Percentiles rank a stretch among this genome's conserved stretches.
Evolutionary conservation across 2,329 filamentous ascomycete species (phyloP).

Genomic region (Cladosporium austrohemisphaericum): DNA sequence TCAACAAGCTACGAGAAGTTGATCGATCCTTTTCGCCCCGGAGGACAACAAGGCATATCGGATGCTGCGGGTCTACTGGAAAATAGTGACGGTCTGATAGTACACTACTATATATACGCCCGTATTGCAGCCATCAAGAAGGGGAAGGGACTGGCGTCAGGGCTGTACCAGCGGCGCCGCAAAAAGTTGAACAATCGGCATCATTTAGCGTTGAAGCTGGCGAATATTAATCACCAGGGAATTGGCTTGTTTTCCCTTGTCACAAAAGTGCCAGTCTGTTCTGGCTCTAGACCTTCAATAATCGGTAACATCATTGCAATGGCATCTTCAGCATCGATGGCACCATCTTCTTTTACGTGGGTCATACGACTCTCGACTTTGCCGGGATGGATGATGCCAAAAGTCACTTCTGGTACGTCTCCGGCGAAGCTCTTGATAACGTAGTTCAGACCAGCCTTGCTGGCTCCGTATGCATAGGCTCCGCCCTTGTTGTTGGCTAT

Average conservation of each 20-base stretch:
- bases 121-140: no score
- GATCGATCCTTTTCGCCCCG: no score
- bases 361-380: slow-evolving; percentile 15
- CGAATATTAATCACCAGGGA: no score
- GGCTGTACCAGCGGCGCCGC: no score
- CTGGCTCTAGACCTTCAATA: slow-evolving; percentile 3
- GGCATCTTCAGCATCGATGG: slow-evolving; percentile 10
- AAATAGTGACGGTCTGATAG: no score
- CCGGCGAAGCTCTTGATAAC: slow-evolving; percentile 11
- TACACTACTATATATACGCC: no score
- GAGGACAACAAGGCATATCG: no score
- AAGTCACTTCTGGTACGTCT: slow-evolving; percentile 11
- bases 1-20: no score
- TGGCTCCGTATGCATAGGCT: slow-evolving; percentile 12
- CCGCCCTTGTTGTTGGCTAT: slow-evolving; percentile 14
- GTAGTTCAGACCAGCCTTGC: slow-evolving; percentile 13
- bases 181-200: no score
- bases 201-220: no score
- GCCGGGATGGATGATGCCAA: slow-evolving; percentile 13
- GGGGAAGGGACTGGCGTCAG: no score
- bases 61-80: no score
- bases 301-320: slow-evolving; percentile 14
- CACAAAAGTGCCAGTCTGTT: slow-evolving; percentile 13
- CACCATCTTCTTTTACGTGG: slow-evolving; percentile 11
- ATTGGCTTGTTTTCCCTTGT: slow-evolving; percentile 9